Percentiles rank a stretch among this genome's conserved stretches.
These are phyloP conservation scores for Solanum aculeatissimum DNA, from an alignment of 305 asterid genomes.

Conservation along the genomic window DNA sequence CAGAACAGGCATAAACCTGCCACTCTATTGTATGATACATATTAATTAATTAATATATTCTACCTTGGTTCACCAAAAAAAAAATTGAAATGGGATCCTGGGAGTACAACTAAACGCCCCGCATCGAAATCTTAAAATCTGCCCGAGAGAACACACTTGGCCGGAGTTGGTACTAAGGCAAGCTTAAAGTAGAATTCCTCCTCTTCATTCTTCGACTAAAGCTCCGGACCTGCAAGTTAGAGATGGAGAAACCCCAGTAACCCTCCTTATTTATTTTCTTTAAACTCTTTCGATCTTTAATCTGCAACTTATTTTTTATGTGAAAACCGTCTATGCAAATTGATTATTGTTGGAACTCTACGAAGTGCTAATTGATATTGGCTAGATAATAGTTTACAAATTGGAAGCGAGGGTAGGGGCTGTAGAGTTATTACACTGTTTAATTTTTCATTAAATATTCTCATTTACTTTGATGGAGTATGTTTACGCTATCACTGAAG, in stretches of 20 bases:
- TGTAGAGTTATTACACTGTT: neutral
- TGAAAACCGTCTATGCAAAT: neutral
- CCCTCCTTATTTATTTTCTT: neutral
- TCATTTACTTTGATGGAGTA: neutral
- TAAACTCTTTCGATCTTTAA: neutral
- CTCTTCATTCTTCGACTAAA: neutral
- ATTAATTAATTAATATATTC: too few species aligned
- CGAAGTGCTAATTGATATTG: too few species aligned
- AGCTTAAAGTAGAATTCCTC: neutral
- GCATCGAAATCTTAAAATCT: neutral
- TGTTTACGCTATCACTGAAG: neutral
- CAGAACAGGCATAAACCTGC: too few species aligned
- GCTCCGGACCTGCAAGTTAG: neutral
- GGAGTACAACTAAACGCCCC: neutral
- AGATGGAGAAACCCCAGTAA: neutral
- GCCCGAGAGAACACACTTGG: neutral
- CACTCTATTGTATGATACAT: too few species aligned
- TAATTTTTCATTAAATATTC: neutral
- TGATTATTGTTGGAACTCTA: neutral
- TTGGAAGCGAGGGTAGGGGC: neutral
- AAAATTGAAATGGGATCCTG: too few species aligned
- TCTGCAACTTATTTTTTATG: neutral
- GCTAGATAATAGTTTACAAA: too few species aligned
- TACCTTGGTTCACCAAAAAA: too few species aligned
- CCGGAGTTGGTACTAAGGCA: neutral